Conservation (phyloP, 352 stramenopile species). For the Globisporangium acanthophoron region DNA sequence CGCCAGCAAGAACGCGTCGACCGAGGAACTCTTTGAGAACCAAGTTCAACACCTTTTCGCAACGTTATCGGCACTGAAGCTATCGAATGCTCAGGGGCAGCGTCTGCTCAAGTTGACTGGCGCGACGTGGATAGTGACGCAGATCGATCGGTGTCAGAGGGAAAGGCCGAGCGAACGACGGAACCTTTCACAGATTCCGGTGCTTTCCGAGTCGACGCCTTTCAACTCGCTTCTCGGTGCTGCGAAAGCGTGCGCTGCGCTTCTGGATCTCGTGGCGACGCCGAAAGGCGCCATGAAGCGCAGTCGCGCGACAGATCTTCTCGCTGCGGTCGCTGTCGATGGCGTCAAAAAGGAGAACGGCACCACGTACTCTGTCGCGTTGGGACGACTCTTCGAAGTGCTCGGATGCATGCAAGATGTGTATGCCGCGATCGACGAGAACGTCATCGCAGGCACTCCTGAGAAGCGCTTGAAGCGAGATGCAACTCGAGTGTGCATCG, state of each 20-base stretch:
- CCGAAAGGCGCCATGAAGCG: slow-evolving; percentile 53
- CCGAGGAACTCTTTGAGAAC: slow-evolving; percentile 1
- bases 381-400: not conserved
- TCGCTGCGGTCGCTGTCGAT: not conserved
- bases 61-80: slow-evolving; percentile 30
- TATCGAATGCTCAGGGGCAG: slow-evolving; percentile 58
- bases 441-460: not conserved
- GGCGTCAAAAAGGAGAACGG: slow-evolving; percentile 6
- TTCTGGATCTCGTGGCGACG: slow-evolving; percentile 41
- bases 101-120: slow-evolving; percentile 44
- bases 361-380: not conserved
- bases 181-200: not conserved
- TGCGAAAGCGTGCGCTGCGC: slow-evolving; percentile 15
- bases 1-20: not conserved
- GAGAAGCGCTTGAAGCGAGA: not conserved
- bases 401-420: not conserved
- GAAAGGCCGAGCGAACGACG: not conserved
- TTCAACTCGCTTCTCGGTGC: slow-evolving; percentile 18
- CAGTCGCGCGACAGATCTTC: slow-evolving; percentile 21
- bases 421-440: not conserved
- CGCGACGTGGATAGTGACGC: slow-evolving; percentile 34
- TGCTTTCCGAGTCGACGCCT: slow-evolving; percentile 8
- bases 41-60: slow-evolving; percentile 13
- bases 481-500: not conserved
- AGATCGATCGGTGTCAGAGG: not conserved